A percentile compares a stretch with the other conserved stretches of the same genome.
Conservation (phyloP, 225 moss, liverwort and hornwort genomes). For the Polytrichum formosum region DNA sequence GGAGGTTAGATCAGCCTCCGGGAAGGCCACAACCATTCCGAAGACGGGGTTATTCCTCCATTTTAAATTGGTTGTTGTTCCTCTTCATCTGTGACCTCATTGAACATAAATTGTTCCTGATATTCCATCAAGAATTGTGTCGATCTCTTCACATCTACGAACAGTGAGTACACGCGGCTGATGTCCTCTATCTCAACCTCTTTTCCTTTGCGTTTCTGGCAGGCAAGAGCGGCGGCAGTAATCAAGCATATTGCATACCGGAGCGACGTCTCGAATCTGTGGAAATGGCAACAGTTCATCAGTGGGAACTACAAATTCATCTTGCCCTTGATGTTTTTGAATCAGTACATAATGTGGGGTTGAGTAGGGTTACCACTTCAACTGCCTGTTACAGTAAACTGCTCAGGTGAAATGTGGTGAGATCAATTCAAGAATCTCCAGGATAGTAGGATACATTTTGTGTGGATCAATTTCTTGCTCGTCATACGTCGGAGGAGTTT, state of each 20-base stretch:
- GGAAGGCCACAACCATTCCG: not conserved
- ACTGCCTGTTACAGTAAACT: too few species aligned
- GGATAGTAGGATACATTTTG: too few species aligned
- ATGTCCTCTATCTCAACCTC: constrained; percentile 86
- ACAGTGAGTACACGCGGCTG: constrained; percentile 72
- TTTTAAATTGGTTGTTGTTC: constrained; percentile 24
- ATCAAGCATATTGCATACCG: constrained; percentile 75
- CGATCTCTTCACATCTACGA: constrained; percentile 76
- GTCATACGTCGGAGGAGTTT: too few species aligned
- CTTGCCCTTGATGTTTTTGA: too few species aligned
- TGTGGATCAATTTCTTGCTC: too few species aligned
- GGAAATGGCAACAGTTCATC: constrained; percentile 2
- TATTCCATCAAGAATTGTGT: constrained; percentile 84
- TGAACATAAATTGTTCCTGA: constrained; percentile 85
- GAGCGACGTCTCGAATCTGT: constrained; percentile 64
- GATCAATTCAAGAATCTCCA: too few species aligned
- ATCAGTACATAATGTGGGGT: too few species aligned
- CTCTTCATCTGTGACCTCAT: constrained; percentile 45
- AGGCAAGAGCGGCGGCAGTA: constrained; percentile 68
- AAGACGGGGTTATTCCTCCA: constrained; percentile 25
- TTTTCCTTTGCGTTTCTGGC: constrained; percentile 64
- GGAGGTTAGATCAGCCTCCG: too few species aligned
- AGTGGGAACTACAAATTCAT: not conserved
- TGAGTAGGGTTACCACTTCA: too few species aligned
- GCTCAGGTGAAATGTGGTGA: too few species aligned